These are phyloP conservation scores for Boletus smithii DNA, from an alignment of 1,284 basidiomycete species.

Conservation along the genomic window DNA sequence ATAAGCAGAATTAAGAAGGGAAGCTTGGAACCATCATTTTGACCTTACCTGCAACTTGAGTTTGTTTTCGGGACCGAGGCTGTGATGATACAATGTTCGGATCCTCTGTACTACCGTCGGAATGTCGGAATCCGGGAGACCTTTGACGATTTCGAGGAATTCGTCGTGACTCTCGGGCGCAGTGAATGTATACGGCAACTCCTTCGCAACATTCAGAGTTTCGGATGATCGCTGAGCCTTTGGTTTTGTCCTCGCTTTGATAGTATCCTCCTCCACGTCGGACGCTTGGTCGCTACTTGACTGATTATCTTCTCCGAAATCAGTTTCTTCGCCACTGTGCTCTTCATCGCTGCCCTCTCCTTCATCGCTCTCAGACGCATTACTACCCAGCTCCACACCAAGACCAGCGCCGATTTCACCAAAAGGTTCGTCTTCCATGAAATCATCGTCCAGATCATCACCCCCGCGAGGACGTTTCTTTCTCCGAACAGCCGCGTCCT, in stretches of 20 bases:
- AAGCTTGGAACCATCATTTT: constrained; percentile 4
- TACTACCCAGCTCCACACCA: constrained; percentile 29
- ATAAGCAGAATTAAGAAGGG: constrained; percentile 4
- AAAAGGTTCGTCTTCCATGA: constrained; percentile 52
- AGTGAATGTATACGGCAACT: constrained; percentile 89
- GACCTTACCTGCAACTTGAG: constrained; percentile 76
- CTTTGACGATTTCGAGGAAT: constrained; percentile 78
- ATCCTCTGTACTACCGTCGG: constrained; percentile 89
- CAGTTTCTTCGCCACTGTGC: constrained; percentile 37
- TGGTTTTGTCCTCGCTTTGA: constrained; percentile 37
- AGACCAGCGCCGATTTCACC: constrained; percentile 52
- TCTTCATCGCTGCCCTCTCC: constrained; percentile 42
- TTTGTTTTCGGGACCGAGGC: constrained; percentile 88
- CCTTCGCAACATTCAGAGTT: constrained; percentile 38
- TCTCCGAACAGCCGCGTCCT: constrained; percentile 40
- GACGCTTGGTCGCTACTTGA: constrained; percentile 34
- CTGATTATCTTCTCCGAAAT: constrained; percentile 36
- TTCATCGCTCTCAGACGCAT: constrained; percentile 27
- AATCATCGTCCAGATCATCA: constrained; percentile 95
- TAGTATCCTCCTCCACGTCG: constrained; percentile 42
- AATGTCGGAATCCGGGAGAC: constrained; percentile 68
- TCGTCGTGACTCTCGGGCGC: constrained; percentile 87
- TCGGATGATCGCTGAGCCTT: constrained; percentile 34
- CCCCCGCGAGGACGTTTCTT: constrained; percentile 51
- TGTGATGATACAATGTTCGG: constrained; percentile 87